These are phyloP conservation scores for Apiotrichum domesticum DNA, from an alignment of 1,284 basidiomycete species.

Conservation along the genomic window DNA sequence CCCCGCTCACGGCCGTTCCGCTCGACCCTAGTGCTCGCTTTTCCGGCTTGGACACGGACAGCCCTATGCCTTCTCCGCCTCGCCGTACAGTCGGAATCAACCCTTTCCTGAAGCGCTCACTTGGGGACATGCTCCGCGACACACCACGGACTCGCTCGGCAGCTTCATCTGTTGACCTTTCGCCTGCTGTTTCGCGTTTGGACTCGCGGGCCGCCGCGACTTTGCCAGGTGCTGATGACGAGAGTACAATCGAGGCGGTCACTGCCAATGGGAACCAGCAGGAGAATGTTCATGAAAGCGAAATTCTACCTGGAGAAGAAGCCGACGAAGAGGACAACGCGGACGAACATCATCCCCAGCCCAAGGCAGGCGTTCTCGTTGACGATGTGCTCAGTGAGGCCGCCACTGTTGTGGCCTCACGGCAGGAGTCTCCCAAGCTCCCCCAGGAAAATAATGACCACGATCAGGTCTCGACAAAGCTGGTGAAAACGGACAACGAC, in stretches of 20 bases:
- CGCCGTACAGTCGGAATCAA: slow-evolving; percentile 1
- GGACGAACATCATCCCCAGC: not conserved
- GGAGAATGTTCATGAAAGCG: not conserved
- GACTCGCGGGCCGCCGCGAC: not conserved
- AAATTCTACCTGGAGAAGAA: not conserved
- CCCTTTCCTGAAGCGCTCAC: slow-evolving; percentile 13
- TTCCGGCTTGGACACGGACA: not conserved
- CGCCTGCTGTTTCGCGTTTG: not conserved
- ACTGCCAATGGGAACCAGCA: not conserved
- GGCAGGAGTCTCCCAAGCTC: too few species aligned
- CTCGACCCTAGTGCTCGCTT: not conserved
- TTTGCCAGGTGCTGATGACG: not conserved
- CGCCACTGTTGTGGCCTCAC: too few species aligned
- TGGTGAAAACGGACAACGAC: not conserved
- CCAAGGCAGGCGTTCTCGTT: too few species aligned
- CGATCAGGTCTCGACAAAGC: not conserved
- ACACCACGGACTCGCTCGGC: not conserved
- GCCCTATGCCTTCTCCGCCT: not conserved
- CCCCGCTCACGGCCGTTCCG: not conserved
- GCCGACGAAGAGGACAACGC: slow-evolving; percentile 1
- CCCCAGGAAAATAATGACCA: not conserved
- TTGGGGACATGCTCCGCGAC: slow-evolving; percentile 7
- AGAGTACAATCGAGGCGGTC: not conserved
- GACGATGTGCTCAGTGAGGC: too few species aligned
- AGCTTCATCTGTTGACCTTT: not conserved